phyloP scores from a whole-genome alignment of 2,329 filamentous ascomycete species.

The Penicillium sp. region DNA sequence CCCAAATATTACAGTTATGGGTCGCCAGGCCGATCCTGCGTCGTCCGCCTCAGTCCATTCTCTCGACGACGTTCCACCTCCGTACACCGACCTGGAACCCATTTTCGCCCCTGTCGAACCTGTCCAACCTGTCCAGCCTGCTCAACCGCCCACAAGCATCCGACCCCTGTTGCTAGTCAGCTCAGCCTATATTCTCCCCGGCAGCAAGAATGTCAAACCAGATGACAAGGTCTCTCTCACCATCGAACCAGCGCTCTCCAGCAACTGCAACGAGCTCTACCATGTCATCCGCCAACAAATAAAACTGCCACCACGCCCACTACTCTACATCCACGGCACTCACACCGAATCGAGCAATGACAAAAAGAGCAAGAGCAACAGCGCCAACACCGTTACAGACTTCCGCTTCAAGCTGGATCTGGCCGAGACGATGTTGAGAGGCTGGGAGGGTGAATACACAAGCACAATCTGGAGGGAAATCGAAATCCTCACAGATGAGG shows the following conservation, averaged over 20 bases:
- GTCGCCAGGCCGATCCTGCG: conserved; percentile 12
- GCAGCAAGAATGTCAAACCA: conserved; percentile 2
- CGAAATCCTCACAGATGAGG: conserved; percentile 14
- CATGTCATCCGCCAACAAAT: conserved; percentile 17
- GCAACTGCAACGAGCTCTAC: conserved; percentile 15
- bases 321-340: conserved; percentile 16
- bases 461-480: conserved; percentile 7
- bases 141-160: background rate
- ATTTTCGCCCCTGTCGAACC: background rate
- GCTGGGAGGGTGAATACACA: conserved; percentile 16
- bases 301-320: conserved; percentile 20
- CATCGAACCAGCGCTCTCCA: conserved; percentile 15
- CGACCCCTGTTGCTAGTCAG: conserved; percentile 16
- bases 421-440: conserved; percentile 23
- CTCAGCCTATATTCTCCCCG: conserved; percentile 21
- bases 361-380: conserved; percentile 11
- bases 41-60: conserved; percentile 22
- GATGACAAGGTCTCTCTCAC: conserved; percentile 12
- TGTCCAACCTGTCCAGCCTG: background rate
- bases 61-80: conserved; percentile 18
- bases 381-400: conserved; percentile 13
- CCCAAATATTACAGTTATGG: conserved; percentile 3
- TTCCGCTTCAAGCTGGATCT: conserved; percentile 23
- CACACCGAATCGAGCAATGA: conserved; percentile 16
- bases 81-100: conserved; percentile 19